These are phyloP conservation scores for Mycena epipterygia DNA, from an alignment of 768 basidiomycete species.

Conservation along the genomic window DNA sequence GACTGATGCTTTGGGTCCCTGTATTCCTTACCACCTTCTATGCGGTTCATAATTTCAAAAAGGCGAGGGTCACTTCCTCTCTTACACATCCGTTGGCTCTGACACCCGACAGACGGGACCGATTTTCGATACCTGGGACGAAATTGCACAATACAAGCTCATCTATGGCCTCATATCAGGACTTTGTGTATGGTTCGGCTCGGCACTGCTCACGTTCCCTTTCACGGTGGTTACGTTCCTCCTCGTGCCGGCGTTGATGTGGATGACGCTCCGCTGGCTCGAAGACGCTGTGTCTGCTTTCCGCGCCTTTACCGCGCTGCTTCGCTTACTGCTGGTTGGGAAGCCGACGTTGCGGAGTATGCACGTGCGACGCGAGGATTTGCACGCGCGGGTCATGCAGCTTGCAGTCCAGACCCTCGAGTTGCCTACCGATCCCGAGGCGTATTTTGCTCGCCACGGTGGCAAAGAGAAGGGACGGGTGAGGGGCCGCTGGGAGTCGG, in stretches of 20 bases:
- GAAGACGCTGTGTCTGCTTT: conserved; percentile 87
- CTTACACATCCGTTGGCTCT: neutral
- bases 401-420: conserved; percentile 70
- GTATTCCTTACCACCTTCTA: conserved; percentile 79
- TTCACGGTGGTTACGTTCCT: conserved; percentile 69
- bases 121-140: conserved; percentile 89
- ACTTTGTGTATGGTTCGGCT: conserved; percentile 71
- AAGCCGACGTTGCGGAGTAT: conserved; percentile 67
- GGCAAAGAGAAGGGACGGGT: conserved; percentile 82
- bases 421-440: conserved; percentile 79
- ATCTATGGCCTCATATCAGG: conserved; percentile 86
- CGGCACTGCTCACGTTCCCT: conserved; percentile 72
- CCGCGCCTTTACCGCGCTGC: conserved; percentile 77
- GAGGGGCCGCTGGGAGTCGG: conserved; percentile 76
- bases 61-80: conserved; percentile 42
- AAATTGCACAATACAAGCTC: conserved; percentile 92
- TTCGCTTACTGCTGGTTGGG: conserved; percentile 74
- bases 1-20: conserved; percentile 86
- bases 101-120: conserved; percentile 65
- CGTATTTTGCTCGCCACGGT: conserved; percentile 69
- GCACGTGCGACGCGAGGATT: conserved; percentile 63
- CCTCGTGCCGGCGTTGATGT: conserved; percentile 83
- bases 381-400: conserved; percentile 77
- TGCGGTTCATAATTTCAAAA: conserved; percentile 82
- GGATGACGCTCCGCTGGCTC: conserved; percentile 91